Evolutionary conservation across 2,329 filamentous ascomycete species (phyloP), one percentile per base, ranked within the genome.

Genomic region (Albifimbria verrucaria): DNA sequence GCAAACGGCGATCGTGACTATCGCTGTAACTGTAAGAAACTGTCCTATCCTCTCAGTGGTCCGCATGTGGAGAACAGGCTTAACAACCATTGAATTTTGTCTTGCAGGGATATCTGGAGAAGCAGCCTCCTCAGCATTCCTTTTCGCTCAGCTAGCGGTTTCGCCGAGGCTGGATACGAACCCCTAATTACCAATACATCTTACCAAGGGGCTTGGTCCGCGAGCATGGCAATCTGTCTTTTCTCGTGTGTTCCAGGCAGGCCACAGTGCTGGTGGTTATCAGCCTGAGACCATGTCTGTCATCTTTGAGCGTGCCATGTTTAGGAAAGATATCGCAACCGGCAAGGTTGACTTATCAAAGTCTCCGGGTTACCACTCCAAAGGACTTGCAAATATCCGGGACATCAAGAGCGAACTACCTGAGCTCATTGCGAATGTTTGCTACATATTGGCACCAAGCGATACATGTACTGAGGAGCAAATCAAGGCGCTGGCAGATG

Each of bases 141-240:
- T n/a, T n/a, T n/a, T n/a, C n/a, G n/a, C n/a, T n/a, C n/a, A n/a
- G n/a, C n/a, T n/a, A n/a, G n/a, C n/a, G 57, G 69, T 11, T 93
- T 92, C 65, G 72, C 76, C 2, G 66, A 71, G 0, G 83, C 89
- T 0, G 89, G 88, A 1, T 93, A 92, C 64, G 80, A 81, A 0
- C 79, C 85, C 9, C 82, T 93, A 54, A 71, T 82, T 7, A 83
- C 88, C n/a, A 87, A 89, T 60, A 77, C 75, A 7, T 75, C 78
- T 4, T 85, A 85, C 69, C 80, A 82, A 61, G 88, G 81, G 25
- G 89, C n/a, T 79, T 83, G 50, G 88, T 90, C 0, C 79, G 89
- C 4, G 88, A 93, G 65, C 87, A 83, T 61, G 89, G 87, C 2
- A 90, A 90, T 58, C 77, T 88, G 48, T 83, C 79, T 88, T 88